Percentiles rank a stretch among this genome's conserved stretches.
Evolutionary conservation across 2,329 filamentous ascomycete species (phyloP).

Genomic region (Sphaceloma murrayae): DNA sequence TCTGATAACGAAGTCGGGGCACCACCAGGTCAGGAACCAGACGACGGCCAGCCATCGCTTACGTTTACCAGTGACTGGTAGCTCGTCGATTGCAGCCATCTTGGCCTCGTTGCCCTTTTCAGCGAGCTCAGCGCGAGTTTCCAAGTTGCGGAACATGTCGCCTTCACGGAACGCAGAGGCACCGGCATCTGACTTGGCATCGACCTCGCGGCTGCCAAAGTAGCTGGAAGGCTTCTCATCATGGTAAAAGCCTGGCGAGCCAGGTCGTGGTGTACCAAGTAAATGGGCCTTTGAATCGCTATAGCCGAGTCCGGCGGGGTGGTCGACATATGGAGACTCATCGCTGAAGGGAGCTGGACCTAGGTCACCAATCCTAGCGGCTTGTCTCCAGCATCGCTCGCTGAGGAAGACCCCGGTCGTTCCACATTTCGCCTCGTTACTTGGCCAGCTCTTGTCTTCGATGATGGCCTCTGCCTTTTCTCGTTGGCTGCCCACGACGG

Average conservation of each 20-base stretch:
- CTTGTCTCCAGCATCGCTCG: slow-evolving; percentile 88
- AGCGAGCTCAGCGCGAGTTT: slow-evolving; percentile 87
- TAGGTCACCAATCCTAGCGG: slow-evolving; percentile 62
- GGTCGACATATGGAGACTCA: slow-evolving; percentile 50
- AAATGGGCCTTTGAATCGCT: slow-evolving; percentile 50
- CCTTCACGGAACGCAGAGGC: slow-evolving; percentile 82
- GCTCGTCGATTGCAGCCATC: slow-evolving; percentile 81
- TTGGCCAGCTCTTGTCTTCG: slow-evolving; percentile 84
- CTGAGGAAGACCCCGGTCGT: slow-evolving; percentile 92
- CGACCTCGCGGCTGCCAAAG: slow-evolving; percentile 69
- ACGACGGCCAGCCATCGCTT: slow-evolving; percentile 87
- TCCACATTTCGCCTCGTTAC: slow-evolving; percentile 81
- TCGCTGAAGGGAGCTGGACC: slow-evolving; percentile 44
- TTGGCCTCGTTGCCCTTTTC: slow-evolving; percentile 89
- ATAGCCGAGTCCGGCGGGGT: slow-evolving; percentile 54
- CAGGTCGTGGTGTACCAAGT: slow-evolving; percentile 43
- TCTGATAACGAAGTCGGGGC: slow-evolving; percentile 76
- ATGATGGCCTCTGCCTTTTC: slow-evolving; percentile 89
- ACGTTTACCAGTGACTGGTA: slow-evolving; percentile 64
- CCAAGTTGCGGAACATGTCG: slow-evolving; percentile 96
- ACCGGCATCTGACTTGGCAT: slow-evolving; percentile 83
- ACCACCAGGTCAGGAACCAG: slow-evolving; percentile 72
- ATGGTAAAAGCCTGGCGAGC: slow-evolving; percentile 48
- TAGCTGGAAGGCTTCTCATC: slow-evolving; percentile 75
- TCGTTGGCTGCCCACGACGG: slow-evolving; percentile 81